These are phyloP conservation scores for Xylaria telfairii DNA, from an alignment of 495 filamentous ascomycete genomes.

Conservation along the genomic window DNA sequence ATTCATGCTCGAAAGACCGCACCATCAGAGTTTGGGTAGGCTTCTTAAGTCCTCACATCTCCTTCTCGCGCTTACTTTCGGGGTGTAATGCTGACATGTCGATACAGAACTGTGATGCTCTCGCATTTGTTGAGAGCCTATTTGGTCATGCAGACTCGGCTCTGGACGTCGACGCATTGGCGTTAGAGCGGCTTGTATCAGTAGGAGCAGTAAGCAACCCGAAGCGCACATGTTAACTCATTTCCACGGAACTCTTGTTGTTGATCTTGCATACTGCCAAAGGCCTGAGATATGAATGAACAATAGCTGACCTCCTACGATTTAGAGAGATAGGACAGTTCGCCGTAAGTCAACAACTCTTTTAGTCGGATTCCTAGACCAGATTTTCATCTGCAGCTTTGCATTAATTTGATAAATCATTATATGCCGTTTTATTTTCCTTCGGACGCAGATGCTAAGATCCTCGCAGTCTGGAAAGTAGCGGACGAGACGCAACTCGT, in stretches of 20 bases:
- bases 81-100: slow-evolving; percentile 32
- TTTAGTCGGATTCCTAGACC: neutral
- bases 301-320: neutral
- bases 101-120: slow-evolving; percentile 67
- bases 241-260: too few relatives aligned
- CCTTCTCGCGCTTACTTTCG: neutral
- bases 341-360: slow-evolving; percentile 50
- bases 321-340: slow-evolving; percentile 83
- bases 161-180: slow-evolving; percentile 79
- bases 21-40: slow-evolving; percentile 72
- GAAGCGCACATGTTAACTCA: neutral
- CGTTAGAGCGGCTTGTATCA: slow-evolving; percentile 84
- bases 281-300: neutral
- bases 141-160: slow-evolving; percentile 96
- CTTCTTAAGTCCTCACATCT: neutral
- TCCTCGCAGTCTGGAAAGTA: slow-evolving; percentile 79
- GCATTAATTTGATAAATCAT: neutral
- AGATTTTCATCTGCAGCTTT: neutral
- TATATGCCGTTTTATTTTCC: neutral
- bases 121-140: slow-evolving; percentile 91
- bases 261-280: neutral
- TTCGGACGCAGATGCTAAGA: neutral
- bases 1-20: slow-evolving; percentile 84
- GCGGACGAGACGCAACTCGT: slow-evolving; percentile 94
- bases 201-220: slow-evolving; percentile 64